phyloP scores from a whole-genome alignment of 257 asterid species.

The Jaltomata sinuosa region DNA sequence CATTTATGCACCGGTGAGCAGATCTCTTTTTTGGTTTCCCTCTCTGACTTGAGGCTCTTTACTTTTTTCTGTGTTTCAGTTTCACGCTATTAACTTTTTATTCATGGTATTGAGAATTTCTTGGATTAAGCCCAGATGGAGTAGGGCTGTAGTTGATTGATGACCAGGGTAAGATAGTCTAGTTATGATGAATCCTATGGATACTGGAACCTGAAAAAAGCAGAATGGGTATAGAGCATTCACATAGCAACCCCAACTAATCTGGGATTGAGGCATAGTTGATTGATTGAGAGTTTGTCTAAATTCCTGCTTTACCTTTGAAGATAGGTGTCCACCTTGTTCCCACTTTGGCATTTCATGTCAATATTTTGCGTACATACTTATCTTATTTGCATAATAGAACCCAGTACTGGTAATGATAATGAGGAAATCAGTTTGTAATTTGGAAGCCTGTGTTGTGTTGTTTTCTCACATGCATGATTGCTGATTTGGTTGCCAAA shows the following conservation, averaged over 20 bases:
- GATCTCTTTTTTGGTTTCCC: background rate
- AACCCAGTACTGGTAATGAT: background rate
- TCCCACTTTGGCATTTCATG: background rate
- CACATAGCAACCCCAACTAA: background rate
- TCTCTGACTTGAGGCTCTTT: background rate
- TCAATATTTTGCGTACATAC: background rate
- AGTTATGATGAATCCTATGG: background rate
- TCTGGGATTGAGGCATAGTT: background rate
- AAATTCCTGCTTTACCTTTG: background rate
- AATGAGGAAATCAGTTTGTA: background rate
- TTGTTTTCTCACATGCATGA: background rate
- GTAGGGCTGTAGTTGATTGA: background rate
- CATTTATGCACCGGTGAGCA: slow-evolving; percentile 94
- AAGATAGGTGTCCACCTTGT: background rate
- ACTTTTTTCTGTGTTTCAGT: background rate
- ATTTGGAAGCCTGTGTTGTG: background rate
- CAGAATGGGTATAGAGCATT: background rate
- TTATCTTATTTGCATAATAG: background rate
- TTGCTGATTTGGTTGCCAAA: background rate
- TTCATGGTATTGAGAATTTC: background rate
- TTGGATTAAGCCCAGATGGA: background rate
- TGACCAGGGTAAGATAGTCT: background rate
- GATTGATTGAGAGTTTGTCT: background rate
- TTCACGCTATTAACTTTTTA: background rate
- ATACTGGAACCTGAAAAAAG: background rate